These are phyloP conservation scores for Fusarium humuli DNA, from an alignment of 2,329 filamentous ascomycete species.

Conservation along the genomic window DNA sequence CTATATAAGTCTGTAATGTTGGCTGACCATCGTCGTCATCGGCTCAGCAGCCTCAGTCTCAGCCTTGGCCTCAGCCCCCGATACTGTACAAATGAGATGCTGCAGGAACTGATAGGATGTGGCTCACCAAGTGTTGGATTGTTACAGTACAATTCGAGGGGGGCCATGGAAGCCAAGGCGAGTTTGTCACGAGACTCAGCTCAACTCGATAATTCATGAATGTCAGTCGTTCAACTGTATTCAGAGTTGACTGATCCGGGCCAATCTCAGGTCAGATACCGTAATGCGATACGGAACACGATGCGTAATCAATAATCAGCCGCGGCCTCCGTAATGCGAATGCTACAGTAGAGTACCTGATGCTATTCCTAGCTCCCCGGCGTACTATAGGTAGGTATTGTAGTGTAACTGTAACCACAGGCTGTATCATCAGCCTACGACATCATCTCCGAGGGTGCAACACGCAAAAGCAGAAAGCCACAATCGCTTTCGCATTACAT, in stretches of 20 bases:
- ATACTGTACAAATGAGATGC: constrained; percentile 4
- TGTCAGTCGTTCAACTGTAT: constrained; percentile 1
- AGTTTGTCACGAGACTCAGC: constrained; percentile 24
- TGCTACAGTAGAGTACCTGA: constrained; percentile 8
- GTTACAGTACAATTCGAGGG: constrained; percentile 20
- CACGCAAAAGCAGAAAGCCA: constrained; percentile 14
- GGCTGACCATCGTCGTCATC: constrained; percentile 26
- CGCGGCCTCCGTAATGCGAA: constrained; percentile 19
- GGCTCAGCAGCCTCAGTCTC: background rate
- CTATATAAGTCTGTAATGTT: constrained; percentile 5
- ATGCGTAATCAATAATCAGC: constrained; percentile 13
- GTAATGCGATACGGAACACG: constrained; percentile 14
- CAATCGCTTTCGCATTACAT: constrained; percentile 21
- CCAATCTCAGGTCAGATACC: constrained; percentile 23
- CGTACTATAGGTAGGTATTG: background rate
- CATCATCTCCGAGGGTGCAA: constrained; percentile 22
- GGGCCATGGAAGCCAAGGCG: constrained; percentile 2
- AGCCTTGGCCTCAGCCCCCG: constrained; percentile 18
- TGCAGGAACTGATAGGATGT: background rate
- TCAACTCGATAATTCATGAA: background rate
- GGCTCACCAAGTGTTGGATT: constrained; percentile 6
- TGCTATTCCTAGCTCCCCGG: constrained; percentile 32
- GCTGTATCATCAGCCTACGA: constrained; percentile 4
- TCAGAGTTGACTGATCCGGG: constrained; percentile 23
- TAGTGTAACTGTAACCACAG: background rate